Percentiles rank a stretch among this genome's conserved stretches.
These are phyloP conservation scores for Dactylellina drechsleri DNA, from an alignment of 2,329 filamentous ascomycete species.

Conservation along the genomic window DNA sequence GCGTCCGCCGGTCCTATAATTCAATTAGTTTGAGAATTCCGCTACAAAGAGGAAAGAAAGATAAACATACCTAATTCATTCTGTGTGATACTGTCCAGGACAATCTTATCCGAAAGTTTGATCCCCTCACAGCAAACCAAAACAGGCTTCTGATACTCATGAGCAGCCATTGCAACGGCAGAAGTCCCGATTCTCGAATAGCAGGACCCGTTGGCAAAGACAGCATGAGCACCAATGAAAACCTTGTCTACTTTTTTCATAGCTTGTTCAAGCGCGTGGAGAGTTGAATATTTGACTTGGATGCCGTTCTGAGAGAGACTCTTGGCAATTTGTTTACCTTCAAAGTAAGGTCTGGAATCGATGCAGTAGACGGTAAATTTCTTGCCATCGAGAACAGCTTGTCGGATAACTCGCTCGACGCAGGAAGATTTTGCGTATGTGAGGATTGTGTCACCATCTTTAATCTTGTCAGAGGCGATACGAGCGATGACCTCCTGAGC, in stretches of 20 bases:
- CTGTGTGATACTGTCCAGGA: slow-evolving; percentile 88
- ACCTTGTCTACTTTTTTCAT: slow-evolving; percentile 77
- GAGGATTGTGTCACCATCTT: slow-evolving; percentile 81
- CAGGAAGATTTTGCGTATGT: slow-evolving; percentile 88
- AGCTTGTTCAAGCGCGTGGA: slow-evolving; percentile 79
- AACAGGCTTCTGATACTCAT: slow-evolving; percentile 79
- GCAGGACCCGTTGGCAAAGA: slow-evolving; percentile 93
- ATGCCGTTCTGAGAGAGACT: slow-evolving; percentile 76
- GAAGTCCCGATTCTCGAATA: slow-evolving; percentile 89
- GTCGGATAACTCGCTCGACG: slow-evolving; percentile 81
- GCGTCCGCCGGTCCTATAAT: slow-evolving; percentile 57
- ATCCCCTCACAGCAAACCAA: slow-evolving; percentile 92
- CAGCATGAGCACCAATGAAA: slow-evolving; percentile 87
- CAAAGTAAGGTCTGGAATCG: slow-evolving; percentile 77
- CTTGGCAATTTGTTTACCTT: slow-evolving; percentile 77
- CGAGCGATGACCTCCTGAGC: slow-evolving; percentile 86
- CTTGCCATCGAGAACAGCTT: slow-evolving; percentile 75
- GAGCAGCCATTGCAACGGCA: slow-evolving; percentile 83
- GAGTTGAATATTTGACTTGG: slow-evolving; percentile 81
- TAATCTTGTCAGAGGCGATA: slow-evolving; percentile 78
- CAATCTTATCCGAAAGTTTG: slow-evolving; percentile 91
- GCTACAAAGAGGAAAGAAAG: slow-evolving; percentile 71
- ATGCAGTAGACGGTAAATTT: slow-evolving; percentile 85
- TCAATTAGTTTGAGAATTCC: slow-evolving; percentile 66
- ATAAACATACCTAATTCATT: slow-evolving; percentile 71